Percentiles rank a stretch among this genome's conserved stretches.
These are phyloP conservation scores for Calonectria honghensis DNA, from an alignment of 2,329 filamentous ascomycete species.

Conservation along the genomic window DNA sequence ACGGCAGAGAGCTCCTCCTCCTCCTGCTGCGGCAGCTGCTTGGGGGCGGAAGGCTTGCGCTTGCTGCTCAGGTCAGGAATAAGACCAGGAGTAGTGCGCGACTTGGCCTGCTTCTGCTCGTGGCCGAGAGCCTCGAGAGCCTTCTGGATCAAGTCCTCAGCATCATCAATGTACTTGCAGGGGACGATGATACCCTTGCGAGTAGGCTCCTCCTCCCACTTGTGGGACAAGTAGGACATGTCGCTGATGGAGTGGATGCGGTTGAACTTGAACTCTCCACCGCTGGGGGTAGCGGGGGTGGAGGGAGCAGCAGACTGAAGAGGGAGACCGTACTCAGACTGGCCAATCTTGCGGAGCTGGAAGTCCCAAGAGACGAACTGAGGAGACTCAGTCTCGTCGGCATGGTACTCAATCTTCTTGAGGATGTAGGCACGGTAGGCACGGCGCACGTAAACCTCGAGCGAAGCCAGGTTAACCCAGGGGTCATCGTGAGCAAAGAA, in stretches of 20 bases:
- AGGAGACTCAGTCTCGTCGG: conserved; percentile 80
- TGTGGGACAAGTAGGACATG: conserved; percentile 89
- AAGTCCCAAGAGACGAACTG: conserved; percentile 97
- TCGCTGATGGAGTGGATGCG: conserved; percentile 97
- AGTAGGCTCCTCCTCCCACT: conserved; percentile 83
- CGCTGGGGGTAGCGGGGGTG: conserved; percentile 84
- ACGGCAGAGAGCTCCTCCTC: conserved; percentile 90
- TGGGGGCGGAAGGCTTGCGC: conserved; percentile 71
- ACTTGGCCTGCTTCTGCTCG: conserved; percentile 74
- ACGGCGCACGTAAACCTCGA: conserved; percentile 97
- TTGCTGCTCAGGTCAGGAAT: conserved; percentile 84
- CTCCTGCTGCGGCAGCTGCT: conserved; percentile 46
- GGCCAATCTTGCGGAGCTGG: conserved; percentile 91
- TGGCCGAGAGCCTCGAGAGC: conserved; percentile 89
- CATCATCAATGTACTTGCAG: conserved; percentile 94
- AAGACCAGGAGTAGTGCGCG: conserved; percentile 72
- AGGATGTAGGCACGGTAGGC: conserved; percentile 97
- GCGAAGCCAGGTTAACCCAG: conserved; percentile 93
- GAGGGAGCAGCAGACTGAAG: conserved; percentile 88
- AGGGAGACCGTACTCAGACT: conserved; percentile 91
- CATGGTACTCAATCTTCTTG: conserved; percentile 91
- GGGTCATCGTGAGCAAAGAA: conserved; percentile 97
- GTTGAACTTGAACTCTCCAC: conserved; percentile 78
- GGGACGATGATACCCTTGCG: conserved; percentile 97
- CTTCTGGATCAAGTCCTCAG: conserved; percentile 88